A percentile compares a stretch with the other conserved stretches of the same genome.
These are phyloP conservation scores for Luffa aegyptiaca DNA, from an alignment of 306 rosid species.

Conservation along the genomic window DNA sequence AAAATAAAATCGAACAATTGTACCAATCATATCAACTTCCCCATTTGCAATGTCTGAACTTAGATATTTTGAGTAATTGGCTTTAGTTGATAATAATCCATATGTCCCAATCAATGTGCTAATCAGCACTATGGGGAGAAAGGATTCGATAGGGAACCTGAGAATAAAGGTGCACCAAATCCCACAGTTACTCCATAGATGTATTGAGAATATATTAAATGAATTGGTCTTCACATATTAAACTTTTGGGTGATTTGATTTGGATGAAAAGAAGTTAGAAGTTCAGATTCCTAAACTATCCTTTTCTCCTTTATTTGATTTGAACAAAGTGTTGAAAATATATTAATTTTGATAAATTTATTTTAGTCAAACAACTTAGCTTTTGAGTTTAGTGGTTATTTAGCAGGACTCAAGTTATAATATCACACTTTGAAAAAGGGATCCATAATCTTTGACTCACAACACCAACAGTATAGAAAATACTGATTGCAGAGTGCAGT, in stretches of 20 bases:
- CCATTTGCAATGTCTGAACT: background rate
- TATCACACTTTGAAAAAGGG: background rate
- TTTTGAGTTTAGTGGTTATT: background rate
- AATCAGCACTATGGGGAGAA: background rate
- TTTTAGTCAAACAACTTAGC: background rate
- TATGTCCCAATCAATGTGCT: background rate
- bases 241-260: constrained; percentile 4
- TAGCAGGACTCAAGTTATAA: background rate
- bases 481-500: background rate
- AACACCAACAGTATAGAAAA: background rate
- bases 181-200: background rate
- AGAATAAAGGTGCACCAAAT: background rate
- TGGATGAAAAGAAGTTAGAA: background rate
- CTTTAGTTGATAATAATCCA: background rate
- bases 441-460: background rate
- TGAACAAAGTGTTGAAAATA: background rate
- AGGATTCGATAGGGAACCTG: background rate
- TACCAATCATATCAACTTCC: background rate
- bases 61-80: background rate
- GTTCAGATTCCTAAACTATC: background rate
- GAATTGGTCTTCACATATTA: background rate
- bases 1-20: background rate
- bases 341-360: background rate
- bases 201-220: background rate
- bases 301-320: background rate